Evolutionary conservation across 1,284 basidiomycete species (phyloP).

Genomic region (Gymnopus androsaceus): DNA sequence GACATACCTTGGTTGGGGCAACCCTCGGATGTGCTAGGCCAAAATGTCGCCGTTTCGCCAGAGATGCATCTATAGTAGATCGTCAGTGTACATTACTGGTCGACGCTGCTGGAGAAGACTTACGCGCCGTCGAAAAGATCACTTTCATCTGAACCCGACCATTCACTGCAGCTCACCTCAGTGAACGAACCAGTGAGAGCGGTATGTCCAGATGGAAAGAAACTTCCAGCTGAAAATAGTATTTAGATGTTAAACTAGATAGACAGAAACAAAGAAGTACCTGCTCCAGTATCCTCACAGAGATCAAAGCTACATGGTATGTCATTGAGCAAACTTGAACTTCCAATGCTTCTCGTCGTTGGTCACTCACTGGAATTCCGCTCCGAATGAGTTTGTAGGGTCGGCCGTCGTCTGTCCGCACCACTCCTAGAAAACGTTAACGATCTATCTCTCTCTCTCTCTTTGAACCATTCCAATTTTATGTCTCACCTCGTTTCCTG

Average conservation of each 20-base stretch:
- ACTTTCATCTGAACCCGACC: slow-evolving; percentile 54
- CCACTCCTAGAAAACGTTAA: slow-evolving; percentile 41
- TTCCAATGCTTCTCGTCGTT: not conserved
- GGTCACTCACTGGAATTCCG: slow-evolving; percentile 54
- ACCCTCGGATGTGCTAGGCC: too few species aligned
- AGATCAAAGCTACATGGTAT: slow-evolving; percentile 52
- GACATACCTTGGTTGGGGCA: too few species aligned
- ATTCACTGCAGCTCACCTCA: slow-evolving; percentile 57
- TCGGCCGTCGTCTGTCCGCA: slow-evolving; percentile 51
- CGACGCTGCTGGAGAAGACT: too few species aligned
- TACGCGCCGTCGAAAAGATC: slow-evolving; percentile 51
- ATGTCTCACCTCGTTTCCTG: slow-evolving; percentile 41
- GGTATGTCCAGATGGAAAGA: slow-evolving; percentile 61
- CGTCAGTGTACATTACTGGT: too few species aligned
- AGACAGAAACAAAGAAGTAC: slow-evolving; percentile 54
- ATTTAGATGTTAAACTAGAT: too few species aligned
- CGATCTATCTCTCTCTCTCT: not conserved
- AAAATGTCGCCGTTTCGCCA: slow-evolving; percentile 47
- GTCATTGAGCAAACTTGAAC: not conserved
- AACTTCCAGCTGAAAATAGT: too few species aligned
- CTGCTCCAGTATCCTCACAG: slow-evolving; percentile 57
- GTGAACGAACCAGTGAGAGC: slow-evolving; percentile 53
- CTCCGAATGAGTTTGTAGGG: slow-evolving; percentile 44
- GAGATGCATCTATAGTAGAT: too few species aligned
- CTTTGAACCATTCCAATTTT: too few species aligned